Evolutionary conservation across 1,284 basidiomycete species (phyloP).

Genomic region (Phlebopus sp.): DNA sequence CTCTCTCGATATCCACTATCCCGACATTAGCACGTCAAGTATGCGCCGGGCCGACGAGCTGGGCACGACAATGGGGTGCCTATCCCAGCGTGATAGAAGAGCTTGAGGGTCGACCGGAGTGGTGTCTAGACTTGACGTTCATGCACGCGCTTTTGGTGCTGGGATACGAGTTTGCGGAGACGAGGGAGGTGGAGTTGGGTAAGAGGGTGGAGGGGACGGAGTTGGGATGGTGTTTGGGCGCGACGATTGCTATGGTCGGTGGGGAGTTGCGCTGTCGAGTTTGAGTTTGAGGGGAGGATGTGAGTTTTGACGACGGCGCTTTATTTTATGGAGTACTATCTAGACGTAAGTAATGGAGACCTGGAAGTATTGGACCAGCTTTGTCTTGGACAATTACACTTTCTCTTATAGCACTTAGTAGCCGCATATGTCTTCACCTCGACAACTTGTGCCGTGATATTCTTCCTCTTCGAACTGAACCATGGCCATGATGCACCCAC

Average conservation of each 20-base stretch:
- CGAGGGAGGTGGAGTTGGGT: constrained; percentile 70
- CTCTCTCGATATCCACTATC: constrained; percentile 61
- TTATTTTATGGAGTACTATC: no score
- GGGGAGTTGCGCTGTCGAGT: constrained; percentile 54
- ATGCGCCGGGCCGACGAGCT: constrained; percentile 65
- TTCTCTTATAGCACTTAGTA: no score
- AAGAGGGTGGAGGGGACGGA: constrained; percentile 92
- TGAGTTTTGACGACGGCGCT: no score
- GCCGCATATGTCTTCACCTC: no score
- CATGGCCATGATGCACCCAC: no score
- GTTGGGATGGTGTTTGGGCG: constrained; percentile 93
- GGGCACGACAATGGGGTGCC: constrained; percentile 56
- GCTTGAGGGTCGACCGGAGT: constrained; percentile 83
- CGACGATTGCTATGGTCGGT: constrained; percentile 72
- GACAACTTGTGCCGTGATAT: no score
- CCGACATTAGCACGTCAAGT: constrained; percentile 66
- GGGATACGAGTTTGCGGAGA: constrained; percentile 77
- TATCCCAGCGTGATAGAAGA: constrained; percentile 66
- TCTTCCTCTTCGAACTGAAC: no score
- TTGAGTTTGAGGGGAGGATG: constrained; percentile 14
- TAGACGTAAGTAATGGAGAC: no score
- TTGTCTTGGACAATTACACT: no score
- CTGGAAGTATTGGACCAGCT: no score
- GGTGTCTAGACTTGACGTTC: constrained; percentile 94
- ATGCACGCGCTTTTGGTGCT: constrained; percentile 86